Conservation (phyloP, 2,329 filamentous ascomycete genomes). For the Xylogone sp. region DNA sequence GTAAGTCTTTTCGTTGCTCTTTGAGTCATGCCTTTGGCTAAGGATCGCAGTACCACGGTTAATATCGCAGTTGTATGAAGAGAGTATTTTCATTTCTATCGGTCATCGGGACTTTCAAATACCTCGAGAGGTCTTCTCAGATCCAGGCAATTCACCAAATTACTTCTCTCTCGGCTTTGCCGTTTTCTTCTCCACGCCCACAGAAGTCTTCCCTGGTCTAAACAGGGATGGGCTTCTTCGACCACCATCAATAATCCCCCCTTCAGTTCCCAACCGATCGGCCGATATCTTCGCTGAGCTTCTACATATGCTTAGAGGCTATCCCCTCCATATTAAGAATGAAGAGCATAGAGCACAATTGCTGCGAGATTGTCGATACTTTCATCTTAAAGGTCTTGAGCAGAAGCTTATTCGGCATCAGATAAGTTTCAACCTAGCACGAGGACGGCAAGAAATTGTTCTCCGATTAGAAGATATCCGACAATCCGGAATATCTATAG, state of each 20-base stretch:
- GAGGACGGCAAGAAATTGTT: conserved; percentile 68
- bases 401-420: conserved; percentile 78
- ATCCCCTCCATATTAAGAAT: conserved; percentile 71
- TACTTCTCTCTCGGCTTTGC: conserved; percentile 92
- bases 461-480: conserved; percentile 83
- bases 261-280: conserved; percentile 73
- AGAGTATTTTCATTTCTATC: conserved; percentile 88
- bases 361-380: conserved; percentile 84
- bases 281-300: conserved; percentile 84
- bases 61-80: conserved; percentile 86
- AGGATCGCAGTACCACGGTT: conserved; percentile 68
- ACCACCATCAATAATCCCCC: conserved; percentile 81
- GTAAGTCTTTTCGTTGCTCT: conserved; percentile 41
- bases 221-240: conserved; percentile 75
- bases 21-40: conserved; percentile 5
- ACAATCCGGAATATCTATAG: conserved; percentile 74
- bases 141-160: conserved; percentile 87
- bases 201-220: conserved; percentile 81
- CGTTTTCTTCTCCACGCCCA: conserved; percentile 77
- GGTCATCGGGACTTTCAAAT: conserved; percentile 86
- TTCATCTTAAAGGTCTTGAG: conserved; percentile 87
- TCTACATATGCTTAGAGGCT: conserved; percentile 77
- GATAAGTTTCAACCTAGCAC: conserved; percentile 70
- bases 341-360: conserved; percentile 75
- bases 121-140: conserved; percentile 79